Base-by-base conservation (phyloP, 129 eudicot species). In the Arctium minus region DNA sequence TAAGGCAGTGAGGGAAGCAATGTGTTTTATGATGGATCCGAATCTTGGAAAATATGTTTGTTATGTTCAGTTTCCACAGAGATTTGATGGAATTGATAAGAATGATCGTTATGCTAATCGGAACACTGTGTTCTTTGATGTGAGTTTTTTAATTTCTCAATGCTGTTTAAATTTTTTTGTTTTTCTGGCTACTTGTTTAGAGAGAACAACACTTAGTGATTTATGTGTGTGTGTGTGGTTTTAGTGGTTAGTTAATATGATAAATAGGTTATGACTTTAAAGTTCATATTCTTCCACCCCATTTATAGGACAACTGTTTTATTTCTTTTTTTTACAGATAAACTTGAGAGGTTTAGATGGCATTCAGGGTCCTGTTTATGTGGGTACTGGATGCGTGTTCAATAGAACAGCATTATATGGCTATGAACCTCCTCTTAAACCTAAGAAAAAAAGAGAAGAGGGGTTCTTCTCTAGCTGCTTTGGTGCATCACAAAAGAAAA, bases 21-120 rank as follows among this genome's bases (percentile, higher is more conserved):
- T 84, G 90, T 87, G 90, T 79, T 87, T 87, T 77, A 84, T 87
- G 90, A 87, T 87, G 90, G 88, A 87, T 77, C 90, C 90, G 3
- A 84, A 79, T 31, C 85, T 80, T 30, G 86, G 90, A 15, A 87
- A 87, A 69, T 83, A 87, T 31, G 87, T 84, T 75, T 87, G 90
- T 44, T 87, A 80, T 69, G 90, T 87, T 29, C 90, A 87, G 83
- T 87, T 87, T 77, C 90, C 90, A 27, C 90, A 87, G 39, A 84
- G 90, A 81, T 87, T 87, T 36, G 86, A 87, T 73, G 90, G 90
- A 38, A 87, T 87, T 80, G 90, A 87, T 77, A 81, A 70, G 53
- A 76, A 84, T 13, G 90, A 87, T 84, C 82, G 90, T 72, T 87
- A 84, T 44, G 87, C 90, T n/a, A 87, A 87, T 65, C 38, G 90